A percentile compares a stretch with the other conserved stretches of the same genome.
Evolutionary conservation across 2,329 filamentous ascomycete genomes (phyloP).

Genomic region (Alternaria longipes): DNA sequence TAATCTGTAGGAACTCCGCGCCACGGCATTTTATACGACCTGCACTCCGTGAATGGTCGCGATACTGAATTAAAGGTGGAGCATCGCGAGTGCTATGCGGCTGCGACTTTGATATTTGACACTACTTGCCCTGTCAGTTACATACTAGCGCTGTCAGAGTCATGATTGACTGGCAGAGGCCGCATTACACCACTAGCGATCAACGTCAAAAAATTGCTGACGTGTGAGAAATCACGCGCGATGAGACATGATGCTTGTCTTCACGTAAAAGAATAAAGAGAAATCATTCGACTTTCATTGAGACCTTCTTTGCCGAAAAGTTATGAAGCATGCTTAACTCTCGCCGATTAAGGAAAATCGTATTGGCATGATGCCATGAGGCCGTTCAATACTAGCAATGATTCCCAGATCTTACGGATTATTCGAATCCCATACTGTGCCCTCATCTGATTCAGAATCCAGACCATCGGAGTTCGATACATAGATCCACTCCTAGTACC

Average conservation of each 20-base stretch:
- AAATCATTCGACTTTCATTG: not conserved
- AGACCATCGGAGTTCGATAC: not conserved
- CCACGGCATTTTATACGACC: not conserved
- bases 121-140: not conserved
- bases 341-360: not conserved
- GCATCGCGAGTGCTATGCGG: not conserved
- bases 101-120: not conserved
- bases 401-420: not conserved
- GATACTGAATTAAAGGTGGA: not conserved
- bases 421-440: not conserved
- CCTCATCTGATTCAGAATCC: not conserved
- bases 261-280: not conserved
- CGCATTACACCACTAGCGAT: not conserved
- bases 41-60: not conserved
- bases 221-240: not conserved
- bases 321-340: not conserved
- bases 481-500: slow-evolving; percentile 19
- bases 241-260: not conserved
- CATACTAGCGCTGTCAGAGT: not conserved
- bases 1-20: not conserved
- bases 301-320: not conserved
- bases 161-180: not conserved
- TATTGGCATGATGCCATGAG: not conserved
- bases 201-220: not conserved
- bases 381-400: not conserved